Conservation (phyloP, 2,329 filamentous ascomycete species). For the Drechslerella dactyloides region DNA sequence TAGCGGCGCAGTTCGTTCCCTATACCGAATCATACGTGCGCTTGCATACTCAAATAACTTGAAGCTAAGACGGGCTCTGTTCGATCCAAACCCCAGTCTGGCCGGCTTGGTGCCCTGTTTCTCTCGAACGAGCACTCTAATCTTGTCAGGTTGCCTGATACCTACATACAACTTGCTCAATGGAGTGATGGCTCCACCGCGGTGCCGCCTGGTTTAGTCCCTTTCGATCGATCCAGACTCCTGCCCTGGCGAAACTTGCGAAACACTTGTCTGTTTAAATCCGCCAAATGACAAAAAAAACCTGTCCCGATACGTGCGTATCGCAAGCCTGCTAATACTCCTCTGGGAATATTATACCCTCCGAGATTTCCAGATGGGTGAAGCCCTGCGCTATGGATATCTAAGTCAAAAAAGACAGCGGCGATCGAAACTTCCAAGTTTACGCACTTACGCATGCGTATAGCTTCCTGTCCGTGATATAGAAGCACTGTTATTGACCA, state of each 20-base stretch:
- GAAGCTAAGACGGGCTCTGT: background rate
- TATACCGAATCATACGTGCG: background rate
- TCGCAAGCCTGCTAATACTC: background rate
- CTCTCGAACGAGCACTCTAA: background rate
- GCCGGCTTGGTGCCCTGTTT: background rate
- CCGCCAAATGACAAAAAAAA: no score
- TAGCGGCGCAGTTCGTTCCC: background rate
- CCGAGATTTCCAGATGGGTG: background rate
- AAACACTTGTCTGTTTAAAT: slow-evolving; percentile 11
- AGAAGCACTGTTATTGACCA: background rate
- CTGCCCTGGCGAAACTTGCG: background rate
- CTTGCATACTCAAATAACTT: background rate
- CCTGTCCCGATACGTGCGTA: background rate
- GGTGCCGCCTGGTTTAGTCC: background rate
- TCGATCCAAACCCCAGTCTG: background rate
- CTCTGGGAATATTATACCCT: slow-evolving; percentile 18
- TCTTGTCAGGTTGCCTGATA: background rate
- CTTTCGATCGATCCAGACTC: background rate
- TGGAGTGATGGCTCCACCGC: background rate
- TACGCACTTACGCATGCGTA: no score
- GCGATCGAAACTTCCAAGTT: background rate
- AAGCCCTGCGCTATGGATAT: background rate
- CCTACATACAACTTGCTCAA: background rate
- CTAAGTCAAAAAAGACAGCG: slow-evolving; percentile 1
- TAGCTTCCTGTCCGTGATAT: background rate